Percentiles rank a stretch among this genome's conserved stretches.
Conservation (phyloP, 108 stramenopile species). For the Nitzschia palea region DNA sequence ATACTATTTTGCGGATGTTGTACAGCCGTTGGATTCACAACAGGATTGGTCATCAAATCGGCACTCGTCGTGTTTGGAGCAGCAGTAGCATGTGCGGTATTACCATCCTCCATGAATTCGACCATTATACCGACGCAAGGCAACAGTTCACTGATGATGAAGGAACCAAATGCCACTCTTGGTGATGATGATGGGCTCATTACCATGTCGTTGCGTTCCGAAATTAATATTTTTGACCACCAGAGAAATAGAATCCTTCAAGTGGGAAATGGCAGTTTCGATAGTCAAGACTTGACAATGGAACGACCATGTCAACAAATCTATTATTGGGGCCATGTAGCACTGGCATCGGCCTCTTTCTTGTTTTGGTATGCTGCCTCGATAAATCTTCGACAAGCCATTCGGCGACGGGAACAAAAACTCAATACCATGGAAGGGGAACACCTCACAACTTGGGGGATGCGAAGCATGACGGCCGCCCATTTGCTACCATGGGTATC, state of each 20-base stretch:
- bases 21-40: neutral
- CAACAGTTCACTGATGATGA: too few relatives aligned
- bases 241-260: neutral
- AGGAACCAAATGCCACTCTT: neutral
- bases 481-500: neutral
- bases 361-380: neutral
- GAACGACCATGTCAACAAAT: neutral
- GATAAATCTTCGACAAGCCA: neutral
- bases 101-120: too few relatives aligned
- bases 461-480: neutral
- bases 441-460: neutral
- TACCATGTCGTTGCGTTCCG: neutral
- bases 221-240: neutral
- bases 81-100: neutral
- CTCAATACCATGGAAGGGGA: neutral
- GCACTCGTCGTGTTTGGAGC: neutral
- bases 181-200: neutral
- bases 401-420: neutral
- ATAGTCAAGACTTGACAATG: neutral
- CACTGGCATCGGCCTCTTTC: neutral
- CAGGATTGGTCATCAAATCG: neutral
- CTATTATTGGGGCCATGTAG: neutral
- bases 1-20: neutral
- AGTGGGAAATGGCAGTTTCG: neutral
- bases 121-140: too few relatives aligned